A percentile compares a stretch with the other conserved stretches of the same genome.
phyloP scores from a whole-genome alignment of 306 rosid genomes.

The Cucurbita ficifolia region DNA sequence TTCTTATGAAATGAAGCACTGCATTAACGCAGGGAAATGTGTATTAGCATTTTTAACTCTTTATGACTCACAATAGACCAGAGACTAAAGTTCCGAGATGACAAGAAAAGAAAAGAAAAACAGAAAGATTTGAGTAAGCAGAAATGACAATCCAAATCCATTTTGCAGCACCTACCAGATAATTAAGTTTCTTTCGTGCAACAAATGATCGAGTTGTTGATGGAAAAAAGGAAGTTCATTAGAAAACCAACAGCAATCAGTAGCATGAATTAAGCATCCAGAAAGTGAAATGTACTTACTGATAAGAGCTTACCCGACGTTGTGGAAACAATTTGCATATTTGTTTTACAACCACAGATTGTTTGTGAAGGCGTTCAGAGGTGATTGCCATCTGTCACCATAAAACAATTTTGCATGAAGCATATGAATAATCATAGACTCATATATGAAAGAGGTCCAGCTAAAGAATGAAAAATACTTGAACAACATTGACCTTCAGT shows the following conservation, averaged over 20 bases:
- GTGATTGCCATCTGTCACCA: conserved; percentile 80
- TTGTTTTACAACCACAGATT: conserved; percentile 77
- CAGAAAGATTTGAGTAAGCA: neutral
- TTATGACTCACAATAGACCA: neutral
- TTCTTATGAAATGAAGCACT: neutral
- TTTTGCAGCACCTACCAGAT: neutral
- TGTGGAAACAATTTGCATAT: conserved; percentile 88
- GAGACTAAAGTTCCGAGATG: neutral
- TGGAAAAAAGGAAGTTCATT: neutral
- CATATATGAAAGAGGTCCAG: neutral
- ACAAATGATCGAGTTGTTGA: neutral
- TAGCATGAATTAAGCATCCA: neutral
- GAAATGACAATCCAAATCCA: neutral
- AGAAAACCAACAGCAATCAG: neutral
- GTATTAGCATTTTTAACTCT: neutral
- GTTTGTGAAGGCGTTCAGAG: conserved; percentile 82
- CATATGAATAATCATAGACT: neutral
- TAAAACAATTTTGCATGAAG: conserved; percentile 7
- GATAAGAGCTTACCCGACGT: conserved; percentile 54
- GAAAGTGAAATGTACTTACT: neutral
- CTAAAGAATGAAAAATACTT: neutral
- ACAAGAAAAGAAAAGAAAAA: neutral
- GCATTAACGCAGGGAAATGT: neutral
- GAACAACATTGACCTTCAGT: neutral
- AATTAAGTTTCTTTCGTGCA: no score